phyloP scores from a whole-genome alignment of 768 basidiomycete species.

The Boletus subcaerulescens region DNA sequence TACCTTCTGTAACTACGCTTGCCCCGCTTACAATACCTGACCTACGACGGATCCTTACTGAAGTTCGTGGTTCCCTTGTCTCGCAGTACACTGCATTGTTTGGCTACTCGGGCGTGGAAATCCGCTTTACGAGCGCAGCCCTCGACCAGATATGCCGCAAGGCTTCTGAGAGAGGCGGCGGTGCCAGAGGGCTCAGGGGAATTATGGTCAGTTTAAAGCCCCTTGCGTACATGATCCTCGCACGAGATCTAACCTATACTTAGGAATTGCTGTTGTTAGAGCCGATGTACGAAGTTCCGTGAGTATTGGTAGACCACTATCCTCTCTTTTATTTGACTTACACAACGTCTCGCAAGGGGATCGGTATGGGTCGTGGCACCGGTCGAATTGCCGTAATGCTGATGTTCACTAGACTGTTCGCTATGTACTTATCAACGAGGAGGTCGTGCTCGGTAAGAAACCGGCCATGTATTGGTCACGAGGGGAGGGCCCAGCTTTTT shows the following conservation, averaged over 20 bases:
- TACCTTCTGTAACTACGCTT: conserved; percentile 90
- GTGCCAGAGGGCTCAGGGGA: conserved; percentile 84
- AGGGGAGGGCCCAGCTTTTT: conserved; percentile 64
- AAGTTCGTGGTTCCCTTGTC: conserved; percentile 87
- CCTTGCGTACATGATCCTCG: not conserved
- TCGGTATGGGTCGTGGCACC: conserved; percentile 47
- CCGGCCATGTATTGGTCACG: conserved; percentile 74
- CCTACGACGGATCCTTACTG: conserved; percentile 85
- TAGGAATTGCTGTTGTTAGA: conserved; percentile 82
- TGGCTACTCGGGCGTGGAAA: conserved; percentile 78
- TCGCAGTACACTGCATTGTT: conserved; percentile 88
- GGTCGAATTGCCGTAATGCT: conserved; percentile 2
- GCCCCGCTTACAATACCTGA: conserved; percentile 76
- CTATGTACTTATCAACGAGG: conserved; percentile 78
- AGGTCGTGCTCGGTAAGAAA: conserved; percentile 60
- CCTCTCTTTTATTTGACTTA: not conserved
- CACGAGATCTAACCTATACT: not conserved
- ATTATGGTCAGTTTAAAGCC: conserved; percentile 61
- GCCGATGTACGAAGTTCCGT: conserved; percentile 92
- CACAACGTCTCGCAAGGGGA: conserved; percentile 41
- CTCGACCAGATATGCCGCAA: conserved; percentile 78
- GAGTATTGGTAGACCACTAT: conserved; percentile 36
- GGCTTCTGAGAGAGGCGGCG: conserved; percentile 80
- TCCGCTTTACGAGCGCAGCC: conserved; percentile 81
- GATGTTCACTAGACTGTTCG: conserved; percentile 55